Conservation (phyloP, 495 filamentous ascomycete species). For the Letharia lupina region DNA sequence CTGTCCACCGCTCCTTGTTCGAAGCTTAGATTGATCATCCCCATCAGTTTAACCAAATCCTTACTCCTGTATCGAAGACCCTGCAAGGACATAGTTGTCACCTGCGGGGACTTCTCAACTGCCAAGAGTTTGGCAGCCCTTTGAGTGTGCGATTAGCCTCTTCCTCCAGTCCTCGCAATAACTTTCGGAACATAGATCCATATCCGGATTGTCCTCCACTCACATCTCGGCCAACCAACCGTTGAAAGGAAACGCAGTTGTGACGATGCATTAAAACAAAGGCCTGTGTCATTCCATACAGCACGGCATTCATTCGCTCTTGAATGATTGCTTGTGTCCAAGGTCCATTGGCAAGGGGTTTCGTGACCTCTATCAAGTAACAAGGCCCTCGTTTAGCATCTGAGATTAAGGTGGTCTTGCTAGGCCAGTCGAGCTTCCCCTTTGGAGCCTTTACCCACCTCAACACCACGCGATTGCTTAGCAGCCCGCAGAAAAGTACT, state of each 20-base stretch:
- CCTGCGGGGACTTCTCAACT: neutral
- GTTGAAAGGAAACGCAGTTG: neutral
- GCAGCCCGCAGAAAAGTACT: neutral
- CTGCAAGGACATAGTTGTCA: neutral
- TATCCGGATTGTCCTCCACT: neutral
- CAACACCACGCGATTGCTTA: neutral
- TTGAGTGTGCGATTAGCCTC: neutral
- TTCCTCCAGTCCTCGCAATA: neutral
- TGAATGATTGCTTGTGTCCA: neutral
- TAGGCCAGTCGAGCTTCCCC: neutral
- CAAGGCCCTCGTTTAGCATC: neutral
- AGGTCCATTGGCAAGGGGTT: neutral
- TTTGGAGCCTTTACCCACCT: neutral
- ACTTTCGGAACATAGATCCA: neutral
- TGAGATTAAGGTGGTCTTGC: neutral
- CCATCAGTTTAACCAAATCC: neutral
- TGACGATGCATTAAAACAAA: neutral
- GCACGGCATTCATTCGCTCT: neutral
- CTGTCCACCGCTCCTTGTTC: neutral
- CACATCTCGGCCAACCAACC: neutral
- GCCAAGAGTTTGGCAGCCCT: neutral
- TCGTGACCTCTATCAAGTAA: neutral
- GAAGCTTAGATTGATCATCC: neutral
- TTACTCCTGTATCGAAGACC: neutral
- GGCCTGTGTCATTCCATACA: neutral